Base-by-base conservation (phyloP, 2,329 filamentous ascomycete species). In the Aspergillus felis region DNA sequence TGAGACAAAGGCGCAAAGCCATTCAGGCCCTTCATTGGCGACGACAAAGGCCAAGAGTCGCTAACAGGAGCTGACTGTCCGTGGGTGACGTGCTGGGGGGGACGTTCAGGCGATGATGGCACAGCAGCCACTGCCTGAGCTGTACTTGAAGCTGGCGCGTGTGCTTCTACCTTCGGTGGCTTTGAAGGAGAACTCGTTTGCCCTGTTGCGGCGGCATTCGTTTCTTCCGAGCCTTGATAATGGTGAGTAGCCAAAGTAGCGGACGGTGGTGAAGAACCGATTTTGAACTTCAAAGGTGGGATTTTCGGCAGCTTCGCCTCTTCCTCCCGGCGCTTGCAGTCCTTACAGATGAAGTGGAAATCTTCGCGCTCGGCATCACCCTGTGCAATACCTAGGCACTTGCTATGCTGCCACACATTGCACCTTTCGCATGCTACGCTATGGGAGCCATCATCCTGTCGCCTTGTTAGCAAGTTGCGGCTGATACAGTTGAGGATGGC, bases 351-450 rank as follows among this genome's bases (percentile, higher is more conserved):
- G 68, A 96, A 96, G 60, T 90, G 87, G 68, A 97, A 97, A 63
- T 95, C 90, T 1, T 91, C 86, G 50, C 87, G 82, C 62, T 96
- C 93, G 0, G 92, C 92, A 61, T 92, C 89, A 58, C 83, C 78
- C 66, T 95, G 84, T 49, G 84, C 83, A 61, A 97, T 89, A 44
- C 87, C 88, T 58, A 96, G 84, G 70, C 94, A 99, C 67, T 89
- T 91, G 79, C 92, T 96, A 71, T 99, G 94, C 72, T 97, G 93
- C 94, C 94, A 99, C 50, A 96, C 88, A 70, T 88, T 95, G 79
- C 94, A 99, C 64, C 82, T 87, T 70, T 99, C 94, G 75, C 94
- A 99, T 28, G 92, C 90, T 62, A 99, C 87, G 71, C 92, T 96
- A 71, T 96, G 92, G 7, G 91, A 88, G 38, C 94, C 94, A 71